These are phyloP conservation scores for Alternaria brassicae DNA, from an alignment of 2,329 filamentous ascomycete species.

Conservation along the genomic window DNA sequence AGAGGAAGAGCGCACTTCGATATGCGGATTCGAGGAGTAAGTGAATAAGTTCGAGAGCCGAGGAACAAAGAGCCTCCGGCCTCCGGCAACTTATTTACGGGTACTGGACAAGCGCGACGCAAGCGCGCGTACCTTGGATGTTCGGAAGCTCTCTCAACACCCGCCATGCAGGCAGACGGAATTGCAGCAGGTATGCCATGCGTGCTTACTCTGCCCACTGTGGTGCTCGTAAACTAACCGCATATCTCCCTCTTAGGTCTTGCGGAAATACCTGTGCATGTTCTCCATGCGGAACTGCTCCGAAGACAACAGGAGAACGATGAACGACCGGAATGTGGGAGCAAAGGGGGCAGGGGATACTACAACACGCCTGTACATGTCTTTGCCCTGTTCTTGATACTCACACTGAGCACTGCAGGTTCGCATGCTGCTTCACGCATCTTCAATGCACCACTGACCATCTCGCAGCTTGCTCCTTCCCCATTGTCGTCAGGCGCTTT, in stretches of 20 bases:
- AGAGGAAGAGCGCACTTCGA: background rate
- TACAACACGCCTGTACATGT: slow-evolving; percentile 66
- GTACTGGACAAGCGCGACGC: slow-evolving; percentile 14
- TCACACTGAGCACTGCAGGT: slow-evolving; percentile 63
- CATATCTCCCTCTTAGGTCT: slow-evolving; percentile 26
- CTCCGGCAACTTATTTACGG: slow-evolving; percentile 18
- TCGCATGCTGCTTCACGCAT: slow-evolving; percentile 18
- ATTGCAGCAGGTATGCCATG: slow-evolving; percentile 29
- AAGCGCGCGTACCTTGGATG: slow-evolving; percentile 10
- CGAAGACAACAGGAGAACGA: slow-evolving; percentile 55
- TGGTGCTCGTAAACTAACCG: slow-evolving; percentile 23
- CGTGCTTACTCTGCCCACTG: background rate
- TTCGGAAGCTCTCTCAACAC: slow-evolving; percentile 18
- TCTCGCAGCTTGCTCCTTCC: slow-evolving; percentile 49
- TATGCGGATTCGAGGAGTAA: background rate
- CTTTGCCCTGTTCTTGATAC: slow-evolving; percentile 64
- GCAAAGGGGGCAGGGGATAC: slow-evolving; percentile 52
- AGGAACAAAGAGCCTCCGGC: slow-evolving; percentile 32
- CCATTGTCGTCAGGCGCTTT: slow-evolving; percentile 50
- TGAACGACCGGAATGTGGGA: slow-evolving; percentile 60
- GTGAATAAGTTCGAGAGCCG: slow-evolving; percentile 12
- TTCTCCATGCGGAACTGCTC: slow-evolving; percentile 59
- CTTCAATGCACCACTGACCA: slow-evolving; percentile 21
- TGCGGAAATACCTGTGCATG: slow-evolving; percentile 50
- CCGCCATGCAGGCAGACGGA: slow-evolving; percentile 28